Evolutionary conservation across 352 stramenopile species (phyloP).

Genomic region (Phytopythium sindhum): DNA sequence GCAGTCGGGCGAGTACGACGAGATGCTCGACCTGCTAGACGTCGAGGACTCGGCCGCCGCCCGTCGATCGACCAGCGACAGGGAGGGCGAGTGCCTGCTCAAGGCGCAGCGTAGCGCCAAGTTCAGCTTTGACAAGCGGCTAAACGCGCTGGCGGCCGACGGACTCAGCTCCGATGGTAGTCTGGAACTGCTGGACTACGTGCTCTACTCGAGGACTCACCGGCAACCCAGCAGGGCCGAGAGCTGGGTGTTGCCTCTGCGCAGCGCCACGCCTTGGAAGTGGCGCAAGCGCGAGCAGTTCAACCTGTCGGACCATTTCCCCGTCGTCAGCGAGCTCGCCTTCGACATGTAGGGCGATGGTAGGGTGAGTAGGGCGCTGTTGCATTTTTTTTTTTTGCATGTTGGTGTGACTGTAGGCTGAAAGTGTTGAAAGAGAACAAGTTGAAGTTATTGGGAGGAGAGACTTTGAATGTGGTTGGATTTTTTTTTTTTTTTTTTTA

Average conservation of each 20-base stretch:
- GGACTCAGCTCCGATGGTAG: conserved; percentile 72
- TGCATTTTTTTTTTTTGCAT: no score
- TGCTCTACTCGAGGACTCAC: conserved; percentile 55
- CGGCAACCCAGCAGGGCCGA: conserved; percentile 47
- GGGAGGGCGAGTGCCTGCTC: not conserved
- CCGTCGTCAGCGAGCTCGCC: conserved; percentile 61
- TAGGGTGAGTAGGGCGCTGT: no score
- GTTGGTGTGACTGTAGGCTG: no score
- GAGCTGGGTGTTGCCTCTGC: conserved; percentile 65
- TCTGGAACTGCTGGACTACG: conserved; percentile 70
- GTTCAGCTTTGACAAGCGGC: conserved; percentile 69
- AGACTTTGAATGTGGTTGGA: no score
- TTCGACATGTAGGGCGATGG: conserved; percentile 46
- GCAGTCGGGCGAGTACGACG: conserved; percentile 72
- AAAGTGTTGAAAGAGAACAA: no score
- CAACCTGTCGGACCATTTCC: conserved; percentile 80
- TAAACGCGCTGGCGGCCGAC: conserved; percentile 64
- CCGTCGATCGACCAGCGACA: no score
- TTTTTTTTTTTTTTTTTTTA: no score
- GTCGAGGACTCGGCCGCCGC: conserved; percentile 42
- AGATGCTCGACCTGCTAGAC: conserved; percentile 70
- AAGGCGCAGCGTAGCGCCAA: conserved; percentile 39
- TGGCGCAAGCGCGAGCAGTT: conserved; percentile 61
- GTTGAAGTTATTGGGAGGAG: no score
- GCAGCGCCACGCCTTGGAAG: conserved; percentile 42